Evolutionary conservation across 306 rosid genomes (phyloP).

Genomic region (Carpinus viminea): DNA sequence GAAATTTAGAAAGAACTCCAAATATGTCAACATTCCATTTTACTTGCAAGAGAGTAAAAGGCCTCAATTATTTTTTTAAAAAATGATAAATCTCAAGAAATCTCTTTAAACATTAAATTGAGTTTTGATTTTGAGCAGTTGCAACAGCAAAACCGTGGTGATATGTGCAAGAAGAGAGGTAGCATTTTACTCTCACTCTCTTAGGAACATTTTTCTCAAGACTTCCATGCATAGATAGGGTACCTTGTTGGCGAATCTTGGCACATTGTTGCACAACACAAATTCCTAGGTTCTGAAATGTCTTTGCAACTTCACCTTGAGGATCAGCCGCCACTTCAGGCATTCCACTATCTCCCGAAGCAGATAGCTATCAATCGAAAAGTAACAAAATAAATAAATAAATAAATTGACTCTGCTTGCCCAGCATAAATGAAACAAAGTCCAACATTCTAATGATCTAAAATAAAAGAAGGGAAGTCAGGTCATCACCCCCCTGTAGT

Average conservation of each 20-base stretch:
- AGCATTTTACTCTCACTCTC: conserved; percentile 5
- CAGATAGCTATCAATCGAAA: conserved; percentile 63
- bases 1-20: neutral
- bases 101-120: neutral
- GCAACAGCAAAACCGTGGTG: neutral
- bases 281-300: conserved; percentile 82
- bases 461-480: neutral
- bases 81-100: neutral
- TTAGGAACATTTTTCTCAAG: conserved; percentile 22
- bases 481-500: too few relatives aligned
- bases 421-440: neutral
- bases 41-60: neutral
- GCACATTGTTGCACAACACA: conserved; percentile 98
- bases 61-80: neutral
- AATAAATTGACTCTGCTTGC: conserved; percentile 2
- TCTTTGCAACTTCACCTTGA: conserved; percentile 80
- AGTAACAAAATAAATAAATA: neutral
- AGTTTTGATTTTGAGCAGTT: neutral
- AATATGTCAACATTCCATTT: neutral
- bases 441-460: neutral
- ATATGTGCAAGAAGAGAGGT: conserved; percentile 5
- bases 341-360: conserved; percentile 95
- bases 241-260: conserved; percentile 98
- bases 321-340: conserved; percentile 97
- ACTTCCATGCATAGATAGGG: conserved; percentile 16